Conservation (phyloP, 2,329 filamentous ascomycete genomes). For the Colletotrichum filicis region DNA sequence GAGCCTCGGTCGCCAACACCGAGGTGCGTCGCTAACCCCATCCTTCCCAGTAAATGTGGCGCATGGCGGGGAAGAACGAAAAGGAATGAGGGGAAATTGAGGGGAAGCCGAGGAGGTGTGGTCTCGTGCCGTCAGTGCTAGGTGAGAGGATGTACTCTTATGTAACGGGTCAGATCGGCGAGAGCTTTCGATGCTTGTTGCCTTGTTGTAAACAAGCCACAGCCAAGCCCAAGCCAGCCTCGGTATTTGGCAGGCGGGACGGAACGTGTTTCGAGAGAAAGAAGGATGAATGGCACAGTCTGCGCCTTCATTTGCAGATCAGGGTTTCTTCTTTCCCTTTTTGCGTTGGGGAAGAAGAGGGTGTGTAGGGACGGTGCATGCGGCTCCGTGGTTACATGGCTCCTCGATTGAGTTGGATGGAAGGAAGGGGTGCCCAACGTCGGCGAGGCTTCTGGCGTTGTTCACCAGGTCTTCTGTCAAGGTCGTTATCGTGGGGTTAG, state of each 20-base stretch:
- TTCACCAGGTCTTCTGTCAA: too few species aligned
- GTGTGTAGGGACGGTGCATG: constrained; percentile 6
- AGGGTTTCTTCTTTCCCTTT: not conserved
- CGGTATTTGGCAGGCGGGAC: not conserved
- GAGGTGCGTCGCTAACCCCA: not conserved
- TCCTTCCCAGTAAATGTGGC: not conserved
- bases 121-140: too few species aligned
- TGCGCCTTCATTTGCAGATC: not conserved
- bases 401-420: not conserved
- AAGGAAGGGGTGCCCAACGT: too few species aligned
- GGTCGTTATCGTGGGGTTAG: too few species aligned
- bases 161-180: not conserved
- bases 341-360: not conserved
- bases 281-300: not conserved
- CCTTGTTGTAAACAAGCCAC: not conserved
- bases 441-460: too few species aligned
- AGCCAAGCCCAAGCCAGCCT: not conserved
- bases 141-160: not conserved
- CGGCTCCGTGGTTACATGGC: constrained; percentile 16
- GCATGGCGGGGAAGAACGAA: not conserved
- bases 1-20: not conserved
- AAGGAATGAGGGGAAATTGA: not conserved
- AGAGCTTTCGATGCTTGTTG: not conserved
- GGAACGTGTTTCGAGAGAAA: not conserved
- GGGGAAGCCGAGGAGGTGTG: too few species aligned